Base-by-base conservation (phyloP, 345 rosid genomes). In the Salix koriyanagi region DNA sequence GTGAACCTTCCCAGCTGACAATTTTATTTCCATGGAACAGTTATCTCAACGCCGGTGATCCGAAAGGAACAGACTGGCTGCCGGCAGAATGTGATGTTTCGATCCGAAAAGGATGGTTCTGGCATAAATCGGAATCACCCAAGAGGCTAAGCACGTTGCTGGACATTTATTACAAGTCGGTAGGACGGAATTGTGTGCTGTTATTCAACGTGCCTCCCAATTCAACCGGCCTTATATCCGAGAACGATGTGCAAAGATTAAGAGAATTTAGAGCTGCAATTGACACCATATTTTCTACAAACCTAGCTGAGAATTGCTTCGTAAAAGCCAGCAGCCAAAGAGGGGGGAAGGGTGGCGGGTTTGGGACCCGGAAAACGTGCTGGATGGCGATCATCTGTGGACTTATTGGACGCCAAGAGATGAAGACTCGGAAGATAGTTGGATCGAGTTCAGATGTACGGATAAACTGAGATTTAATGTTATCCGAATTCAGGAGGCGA, bases 1-100 rank as follows among this genome's bases (percentile, higher is more conserved):
- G 15, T 36, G 70, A 67, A 25, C 65, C 7, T 15, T 10, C 9
- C 65, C n/a, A 54, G 7, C 71, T 71, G 23, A 64, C 48, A 44
- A 6, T 5, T 36, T 12, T 18, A 54, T 60, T 80, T 79, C n/a
- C 54, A 52, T 67, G 42, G 37, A 79, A 83, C 84, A 91, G 92
- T 5, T 89, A 89, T 77, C 84, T 91, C 3, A 88, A 78, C 65
- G 77, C 81, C 0, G 96, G 96, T 26, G 96, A 91, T 61, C 84
- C 91, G 23, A 79, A 69, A 65, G 93, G 92, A 73, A 85, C 87
- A 2, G 84, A 88, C 52, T 91, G 92, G 90, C 2, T 91, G 39
- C 96, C 93, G 0, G 85, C 92, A 42, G 96, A 91, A 66, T 91
- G 96, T 34, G 96, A 91, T 69, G 90, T 89, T 36, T 88, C 96